Evolutionary conservation across 169 alveolate genomes (phyloP).

Genomic region (Eimeria praecox): DNA sequence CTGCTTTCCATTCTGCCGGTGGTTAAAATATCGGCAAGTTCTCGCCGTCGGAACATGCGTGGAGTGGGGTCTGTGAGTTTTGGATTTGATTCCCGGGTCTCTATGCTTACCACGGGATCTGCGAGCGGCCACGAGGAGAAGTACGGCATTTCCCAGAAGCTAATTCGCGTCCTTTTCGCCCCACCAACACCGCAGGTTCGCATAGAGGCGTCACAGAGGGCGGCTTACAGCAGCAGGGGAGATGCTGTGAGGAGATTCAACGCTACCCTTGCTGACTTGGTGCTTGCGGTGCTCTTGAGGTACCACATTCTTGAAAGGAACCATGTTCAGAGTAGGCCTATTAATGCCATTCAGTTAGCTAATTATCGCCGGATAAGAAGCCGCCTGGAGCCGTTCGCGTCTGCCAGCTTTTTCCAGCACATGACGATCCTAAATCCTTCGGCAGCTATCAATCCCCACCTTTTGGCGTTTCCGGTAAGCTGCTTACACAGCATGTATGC

Average conservation of each 20-base stretch:
- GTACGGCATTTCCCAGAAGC: constrained; percentile 47
- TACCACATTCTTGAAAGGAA: constrained; percentile 22
- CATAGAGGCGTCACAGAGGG: constrained; percentile 61
- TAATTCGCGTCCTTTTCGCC: constrained; percentile 48
- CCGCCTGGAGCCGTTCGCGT: constrained; percentile 31
- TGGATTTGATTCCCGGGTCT: constrained; percentile 35
- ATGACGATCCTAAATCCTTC: constrained; percentile 39
- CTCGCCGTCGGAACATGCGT: constrained; percentile 28
- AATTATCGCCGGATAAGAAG: constrained; percentile 36
- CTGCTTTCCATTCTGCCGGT: constrained; percentile 28
- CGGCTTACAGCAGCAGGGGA: constrained; percentile 18
- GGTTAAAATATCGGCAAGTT: neutral
- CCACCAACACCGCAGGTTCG: constrained; percentile 72
- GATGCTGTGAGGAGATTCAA: constrained; percentile 40
- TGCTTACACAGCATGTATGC: neutral
- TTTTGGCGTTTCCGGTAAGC: constrained; percentile 54
- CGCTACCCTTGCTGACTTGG: constrained; percentile 32
- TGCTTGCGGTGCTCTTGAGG: neutral
- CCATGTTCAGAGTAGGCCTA: neutral
- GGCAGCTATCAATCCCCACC: constrained; percentile 1
- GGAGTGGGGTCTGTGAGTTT: constrained; percentile 1
- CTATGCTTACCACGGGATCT: constrained; percentile 36
- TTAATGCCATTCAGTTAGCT: constrained; percentile 51
- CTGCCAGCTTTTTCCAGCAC: constrained; percentile 70
- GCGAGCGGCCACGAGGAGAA: constrained; percentile 66